A percentile compares a stretch with the other conserved stretches of the same genome.
phyloP scores from a whole-genome alignment of 2,329 filamentous ascomycete genomes.

The Coleophoma crateriformis region DNA sequence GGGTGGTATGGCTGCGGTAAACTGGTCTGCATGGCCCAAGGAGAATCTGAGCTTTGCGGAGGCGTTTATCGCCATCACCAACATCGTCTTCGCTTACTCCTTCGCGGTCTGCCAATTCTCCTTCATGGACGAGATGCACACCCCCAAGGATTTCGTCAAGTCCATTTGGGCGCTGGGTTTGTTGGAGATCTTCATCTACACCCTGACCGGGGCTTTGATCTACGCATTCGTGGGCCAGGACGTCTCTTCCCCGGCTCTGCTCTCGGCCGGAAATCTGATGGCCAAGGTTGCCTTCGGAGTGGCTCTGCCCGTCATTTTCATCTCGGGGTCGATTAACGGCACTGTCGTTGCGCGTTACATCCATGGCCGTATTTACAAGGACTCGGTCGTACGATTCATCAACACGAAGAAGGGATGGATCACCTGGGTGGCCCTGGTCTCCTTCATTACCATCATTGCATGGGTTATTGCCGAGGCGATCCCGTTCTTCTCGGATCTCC shows the following conservation, averaged over 20 bases:
- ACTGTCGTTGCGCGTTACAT: no score
- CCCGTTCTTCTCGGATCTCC: slow-evolving; percentile 60
- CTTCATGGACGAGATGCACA: slow-evolving; percentile 25
- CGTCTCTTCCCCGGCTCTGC: slow-evolving; percentile 14
- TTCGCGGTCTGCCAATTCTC: slow-evolving; percentile 21
- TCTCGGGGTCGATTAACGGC: no score
- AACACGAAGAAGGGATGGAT: slow-evolving; percentile 20
- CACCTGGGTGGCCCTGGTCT: slow-evolving; percentile 52
- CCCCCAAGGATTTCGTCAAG: slow-evolving; percentile 28
- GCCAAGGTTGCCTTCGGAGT: no score
- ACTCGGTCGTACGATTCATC: slow-evolving; percentile 27
- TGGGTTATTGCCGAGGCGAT: slow-evolving; percentile 66
- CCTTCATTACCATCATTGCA: slow-evolving; percentile 51
- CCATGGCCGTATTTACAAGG: no score
- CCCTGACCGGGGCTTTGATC: slow-evolving; percentile 50
- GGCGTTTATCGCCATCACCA: slow-evolving; percentile 45
- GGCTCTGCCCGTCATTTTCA: no score
- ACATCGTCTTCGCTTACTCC: slow-evolving; percentile 56
- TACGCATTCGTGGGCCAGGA: slow-evolving; percentile 52
- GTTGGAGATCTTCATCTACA: slow-evolving; percentile 49
- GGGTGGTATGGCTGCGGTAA: no score
- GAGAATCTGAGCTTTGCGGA: slow-evolving; percentile 27
- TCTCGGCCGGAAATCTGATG: no score
- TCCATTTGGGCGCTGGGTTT: slow-evolving; percentile 43
- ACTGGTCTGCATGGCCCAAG: no score